phyloP scores from a whole-genome alignment of 768 basidiomycete genomes.

The Serendipita indica region DNA sequence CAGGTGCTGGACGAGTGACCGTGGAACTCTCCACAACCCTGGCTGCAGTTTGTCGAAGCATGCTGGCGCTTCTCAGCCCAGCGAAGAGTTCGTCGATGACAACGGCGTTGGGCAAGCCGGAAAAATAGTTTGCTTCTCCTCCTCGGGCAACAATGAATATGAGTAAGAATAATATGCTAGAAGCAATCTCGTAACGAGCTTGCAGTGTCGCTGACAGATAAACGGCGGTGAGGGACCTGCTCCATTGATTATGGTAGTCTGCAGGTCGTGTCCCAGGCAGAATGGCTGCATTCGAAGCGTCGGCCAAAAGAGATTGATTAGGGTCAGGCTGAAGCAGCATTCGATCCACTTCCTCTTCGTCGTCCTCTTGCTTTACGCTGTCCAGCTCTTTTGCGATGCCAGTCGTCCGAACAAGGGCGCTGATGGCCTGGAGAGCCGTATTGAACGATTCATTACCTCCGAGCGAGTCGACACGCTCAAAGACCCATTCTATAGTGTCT shows the following conservation, averaged over 20 bases:
- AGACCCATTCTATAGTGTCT: constrained; percentile 43
- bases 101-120: constrained; percentile 37
- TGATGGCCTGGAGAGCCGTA: constrained; percentile 51
- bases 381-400: neutral
- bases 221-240: constrained; percentile 41
- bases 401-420: constrained; percentile 41
- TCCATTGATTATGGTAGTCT: constrained; percentile 42
- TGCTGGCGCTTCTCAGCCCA: constrained; percentile 62
- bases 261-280: neutral
- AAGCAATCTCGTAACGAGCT: constrained; percentile 61
- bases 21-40: constrained; percentile 36
- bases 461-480: constrained; percentile 33
- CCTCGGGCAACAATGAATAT: constrained; percentile 43
- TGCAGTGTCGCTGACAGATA: constrained; percentile 49
- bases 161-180: constrained; percentile 48
- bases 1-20: constrained; percentile 43
- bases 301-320: neutral
- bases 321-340: constrained; percentile 28
- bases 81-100: constrained; percentile 45
- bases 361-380: constrained; percentile 55
- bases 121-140: constrained; percentile 49
- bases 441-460: constrained; percentile 21
- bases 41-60: constrained; percentile 44
- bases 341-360: constrained; percentile 40
- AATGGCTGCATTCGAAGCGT: neutral